Evolutionary conservation across 164 flowering plant genomes (phyloP), one percentile per base, ranked within the genome.

Genomic region (Taxillus chinensis): DNA sequence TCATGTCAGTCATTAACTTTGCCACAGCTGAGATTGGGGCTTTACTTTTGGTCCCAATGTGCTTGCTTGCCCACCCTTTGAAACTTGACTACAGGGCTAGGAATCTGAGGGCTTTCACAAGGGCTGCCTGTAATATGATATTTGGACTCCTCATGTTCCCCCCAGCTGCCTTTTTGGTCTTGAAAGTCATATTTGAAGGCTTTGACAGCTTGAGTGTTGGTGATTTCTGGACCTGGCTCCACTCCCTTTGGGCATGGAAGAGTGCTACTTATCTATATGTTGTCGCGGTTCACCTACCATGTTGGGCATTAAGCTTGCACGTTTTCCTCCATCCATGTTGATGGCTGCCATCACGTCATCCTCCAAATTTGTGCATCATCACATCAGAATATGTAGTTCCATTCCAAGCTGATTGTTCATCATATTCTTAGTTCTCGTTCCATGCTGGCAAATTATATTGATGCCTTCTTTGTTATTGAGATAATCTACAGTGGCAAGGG

Each of bases 21-120:
- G 95, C 97, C 16, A 77, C 97, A 5, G 97, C 99, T 57, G 88
- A 88, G 74, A 76, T 90, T 45, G 99, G 96, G 39, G 95, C 97
- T 6, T 61, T 90, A 37, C 52, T 87, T 48, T 10, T 90, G 55
- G 96, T 93, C 7, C 96, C 96, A 4, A 77, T 87, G 82, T 86
- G 95, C 72, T 76, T 93, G 79, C 46, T 85, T 57, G 79, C 73
- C 38, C 81, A 64, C 43, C 97, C 99, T 5, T 59, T 89, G 64
- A 89, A 73, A 68, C 78, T 71, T 41, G 82, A 78, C 27, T 3
- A 65, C 39, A 74, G 61, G 62, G 73, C 48, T 14, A 45, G 73
- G 56, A 77, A 66, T 12, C 38, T 70, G 53, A 74, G 64, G 66
- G 66, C 75, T 39, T 37, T 81, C 39, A 41, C 59, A 49, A 65